phyloP scores from a whole-genome alignment of 2,329 filamentous ascomycete species.

The Venturia oleaginea region DNA sequence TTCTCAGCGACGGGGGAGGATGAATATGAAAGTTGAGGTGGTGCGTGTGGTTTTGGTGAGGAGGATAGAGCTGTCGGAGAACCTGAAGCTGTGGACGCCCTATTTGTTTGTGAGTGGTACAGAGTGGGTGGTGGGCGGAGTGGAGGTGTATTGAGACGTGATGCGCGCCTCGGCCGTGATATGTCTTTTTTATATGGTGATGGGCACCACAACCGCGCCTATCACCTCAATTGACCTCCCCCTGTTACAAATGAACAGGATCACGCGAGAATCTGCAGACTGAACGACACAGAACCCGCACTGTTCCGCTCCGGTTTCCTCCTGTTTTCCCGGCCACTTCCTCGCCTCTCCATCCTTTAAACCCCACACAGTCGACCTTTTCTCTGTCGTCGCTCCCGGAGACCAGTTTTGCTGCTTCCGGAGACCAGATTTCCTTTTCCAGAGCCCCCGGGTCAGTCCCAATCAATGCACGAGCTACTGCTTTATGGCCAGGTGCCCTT shows the following conservation, averaged over 20 bases:
- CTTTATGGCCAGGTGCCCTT: constrained; percentile 51
- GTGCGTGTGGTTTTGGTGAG: neutral
- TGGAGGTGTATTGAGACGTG: neutral
- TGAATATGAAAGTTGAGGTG: neutral
- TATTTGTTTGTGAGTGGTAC: neutral
- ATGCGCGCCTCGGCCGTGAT: too few species aligned
- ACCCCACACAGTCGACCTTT: neutral
- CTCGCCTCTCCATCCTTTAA: neutral
- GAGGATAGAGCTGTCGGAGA: neutral
- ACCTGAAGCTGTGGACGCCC: neutral
- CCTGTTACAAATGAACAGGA: neutral
- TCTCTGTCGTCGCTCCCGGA: neutral
- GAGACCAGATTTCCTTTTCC: neutral
- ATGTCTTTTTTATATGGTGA: too few species aligned
- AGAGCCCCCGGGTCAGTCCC: constrained; percentile 1
- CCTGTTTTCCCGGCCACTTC: neutral
- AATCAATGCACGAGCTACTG: constrained; percentile 51
- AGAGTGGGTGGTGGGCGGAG: neutral
- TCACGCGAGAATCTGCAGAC: neutral
- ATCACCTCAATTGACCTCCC: neutral
- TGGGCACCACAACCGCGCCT: too few species aligned
- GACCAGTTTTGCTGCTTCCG: neutral
- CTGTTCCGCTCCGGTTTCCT: neutral
- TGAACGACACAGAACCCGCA: neutral
- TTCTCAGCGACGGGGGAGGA: neutral